A percentile compares a stretch with the other conserved stretches of the same genome.
Evolutionary conservation across 148 eudicot species (phyloP).

Genomic region (Fagopyrum esculentum): DNA sequence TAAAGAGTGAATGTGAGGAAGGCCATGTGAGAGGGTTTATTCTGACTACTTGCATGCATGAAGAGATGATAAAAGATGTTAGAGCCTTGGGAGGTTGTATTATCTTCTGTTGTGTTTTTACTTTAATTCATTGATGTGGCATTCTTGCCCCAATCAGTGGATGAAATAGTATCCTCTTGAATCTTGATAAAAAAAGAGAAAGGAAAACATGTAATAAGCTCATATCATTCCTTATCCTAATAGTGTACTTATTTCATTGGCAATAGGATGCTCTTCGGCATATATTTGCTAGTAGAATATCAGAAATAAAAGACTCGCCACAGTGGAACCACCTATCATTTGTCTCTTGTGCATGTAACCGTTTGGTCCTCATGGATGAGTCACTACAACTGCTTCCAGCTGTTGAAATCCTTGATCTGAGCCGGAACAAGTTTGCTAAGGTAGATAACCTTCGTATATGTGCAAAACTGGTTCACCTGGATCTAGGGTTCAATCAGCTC

Average conservation of each 20-base stretch:
- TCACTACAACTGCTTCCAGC: slow-evolving; percentile 83
- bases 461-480: slow-evolving; percentile 68
- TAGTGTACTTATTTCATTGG: background rate
- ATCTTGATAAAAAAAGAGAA: no score
- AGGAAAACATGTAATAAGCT: background rate
- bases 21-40: background rate
- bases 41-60: background rate
- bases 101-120: background rate
- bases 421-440: slow-evolving; percentile 88
- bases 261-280: slow-evolving; percentile 90
- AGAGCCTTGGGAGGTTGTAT: background rate
- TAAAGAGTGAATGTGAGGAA: background rate
- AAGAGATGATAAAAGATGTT: background rate
- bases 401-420: slow-evolving; percentile 89
- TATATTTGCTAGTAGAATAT: slow-evolving; percentile 88
- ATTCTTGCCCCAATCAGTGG: background rate
- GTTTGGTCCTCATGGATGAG: slow-evolving; percentile 87
- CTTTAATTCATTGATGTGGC: background rate
- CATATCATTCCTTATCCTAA: background rate
- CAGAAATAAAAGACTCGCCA: slow-evolving; percentile 81
- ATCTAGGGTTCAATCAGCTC: slow-evolving; percentile 89
- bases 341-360: slow-evolving; percentile 88
- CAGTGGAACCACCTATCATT: slow-evolving; percentile 80
- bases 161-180: background rate
- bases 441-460: slow-evolving; percentile 84